These are phyloP conservation scores for Monascus ruber DNA, from an alignment of 2,329 filamentous ascomycete genomes.

Conservation along the genomic window DNA sequence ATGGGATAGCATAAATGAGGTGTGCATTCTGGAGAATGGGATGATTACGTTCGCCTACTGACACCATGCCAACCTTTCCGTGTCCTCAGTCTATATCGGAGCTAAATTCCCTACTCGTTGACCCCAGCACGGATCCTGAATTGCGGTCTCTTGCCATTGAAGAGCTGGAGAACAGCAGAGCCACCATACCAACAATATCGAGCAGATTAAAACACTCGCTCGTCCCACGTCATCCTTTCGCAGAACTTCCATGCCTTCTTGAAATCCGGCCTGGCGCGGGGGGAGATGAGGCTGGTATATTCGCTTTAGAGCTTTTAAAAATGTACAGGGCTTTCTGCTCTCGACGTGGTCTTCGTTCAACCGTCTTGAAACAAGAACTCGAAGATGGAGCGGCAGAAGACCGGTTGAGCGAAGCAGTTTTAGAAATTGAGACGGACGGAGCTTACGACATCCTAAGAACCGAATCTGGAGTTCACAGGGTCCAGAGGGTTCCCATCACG, in stretches of 20 bases:
- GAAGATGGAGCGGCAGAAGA: slow-evolving; percentile 55
- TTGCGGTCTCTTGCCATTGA: slow-evolving; percentile 49
- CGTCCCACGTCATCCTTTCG: slow-evolving; percentile 81
- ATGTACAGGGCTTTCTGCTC: slow-evolving; percentile 82
- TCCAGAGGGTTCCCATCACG: slow-evolving; percentile 84
- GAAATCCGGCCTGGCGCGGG: slow-evolving; percentile 89
- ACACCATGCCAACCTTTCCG: slow-evolving; percentile 3
- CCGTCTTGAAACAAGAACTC: slow-evolving; percentile 69
- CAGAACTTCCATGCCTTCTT: slow-evolving; percentile 75
- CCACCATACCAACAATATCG: slow-evolving; percentile 52
- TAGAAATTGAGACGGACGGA: slow-evolving; percentile 66
- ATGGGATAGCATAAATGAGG: slow-evolving; percentile 49
- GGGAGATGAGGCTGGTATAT: slow-evolving; percentile 81
- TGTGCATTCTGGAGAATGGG: slow-evolving; percentile 15
- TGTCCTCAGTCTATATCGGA: slow-evolving; percentile 47
- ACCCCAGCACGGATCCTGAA: slow-evolving; percentile 49
- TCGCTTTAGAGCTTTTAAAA: slow-evolving; percentile 71
- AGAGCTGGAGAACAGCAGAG: slow-evolving; percentile 59
- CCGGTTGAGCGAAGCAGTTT: slow-evolving; percentile 72
- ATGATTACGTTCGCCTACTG: not conserved
- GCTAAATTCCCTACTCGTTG: slow-evolving; percentile 64
- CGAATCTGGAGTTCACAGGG: slow-evolving; percentile 89
- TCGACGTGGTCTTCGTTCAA: slow-evolving; percentile 53
- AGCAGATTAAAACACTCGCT: slow-evolving; percentile 62
- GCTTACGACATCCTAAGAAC: slow-evolving; percentile 73